These are phyloP conservation scores for Xylaria sp. DNA, from an alignment of 2,329 filamentous ascomycete genomes.

Conservation along the genomic window DNA sequence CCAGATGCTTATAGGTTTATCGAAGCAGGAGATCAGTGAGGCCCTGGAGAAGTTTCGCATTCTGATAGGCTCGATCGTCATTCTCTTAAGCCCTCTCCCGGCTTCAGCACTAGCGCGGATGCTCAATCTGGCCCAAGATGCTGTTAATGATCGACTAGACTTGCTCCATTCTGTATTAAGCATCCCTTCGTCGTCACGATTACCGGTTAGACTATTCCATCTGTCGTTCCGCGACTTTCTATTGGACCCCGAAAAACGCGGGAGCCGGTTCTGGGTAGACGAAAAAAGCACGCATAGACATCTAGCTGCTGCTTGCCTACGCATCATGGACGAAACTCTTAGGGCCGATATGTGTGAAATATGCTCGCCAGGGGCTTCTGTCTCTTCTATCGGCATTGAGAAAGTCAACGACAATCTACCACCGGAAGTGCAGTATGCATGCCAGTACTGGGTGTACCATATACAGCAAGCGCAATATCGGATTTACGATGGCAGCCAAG, in stretches of 20 bases:
- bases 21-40: too few species aligned
- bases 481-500: constrained; percentile 29
- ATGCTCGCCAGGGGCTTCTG: not conserved
- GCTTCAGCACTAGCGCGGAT: not conserved
- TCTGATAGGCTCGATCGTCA: too few species aligned
- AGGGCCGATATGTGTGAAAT: constrained; percentile 41
- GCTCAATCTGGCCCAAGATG: not conserved
- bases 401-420: constrained; percentile 2
- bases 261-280: constrained; percentile 40
- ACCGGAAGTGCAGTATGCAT: constrained; percentile 34
- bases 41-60: too few species aligned
- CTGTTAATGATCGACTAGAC: constrained; percentile 9
- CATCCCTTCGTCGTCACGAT: constrained; percentile 33
- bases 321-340: constrained; percentile 42
- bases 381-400: too few species aligned
- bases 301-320: too few species aligned
- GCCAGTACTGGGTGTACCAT: constrained; percentile 37
- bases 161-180: constrained; percentile 42
- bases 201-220: constrained; percentile 38
- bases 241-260: constrained; percentile 31
- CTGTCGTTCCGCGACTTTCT: constrained; percentile 45
- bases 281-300: constrained; percentile 36
- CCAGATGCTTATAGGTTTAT: constrained; percentile 6
- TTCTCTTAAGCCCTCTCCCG: not conserved
- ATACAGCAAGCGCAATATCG: constrained; percentile 25